Evolutionary conservation across 2,329 filamentous ascomycete genomes (phyloP).

Genomic region (Fusarium ambrosium): DNA sequence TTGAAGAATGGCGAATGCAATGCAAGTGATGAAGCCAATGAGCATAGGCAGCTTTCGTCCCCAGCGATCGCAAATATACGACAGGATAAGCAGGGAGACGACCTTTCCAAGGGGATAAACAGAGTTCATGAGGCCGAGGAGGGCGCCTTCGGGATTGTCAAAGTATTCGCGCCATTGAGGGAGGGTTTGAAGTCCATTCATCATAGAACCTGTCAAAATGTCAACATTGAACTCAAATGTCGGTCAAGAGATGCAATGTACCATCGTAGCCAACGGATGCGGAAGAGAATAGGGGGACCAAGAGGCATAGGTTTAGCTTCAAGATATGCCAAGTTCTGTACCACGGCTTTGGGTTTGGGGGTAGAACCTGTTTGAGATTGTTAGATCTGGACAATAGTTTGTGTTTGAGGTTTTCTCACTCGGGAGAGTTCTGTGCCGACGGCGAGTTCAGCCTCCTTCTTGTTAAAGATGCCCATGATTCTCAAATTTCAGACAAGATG

Average conservation of each 20-base stretch:
- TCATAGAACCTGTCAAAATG: conserved; percentile 50
- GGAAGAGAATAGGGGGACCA: background rate
- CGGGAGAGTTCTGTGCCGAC: background rate
- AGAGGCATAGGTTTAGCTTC: conserved; percentile 1
- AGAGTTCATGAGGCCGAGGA: conserved; percentile 54
- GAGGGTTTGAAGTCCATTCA: conserved; percentile 60
- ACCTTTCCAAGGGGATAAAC: conserved; percentile 56
- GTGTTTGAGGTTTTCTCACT: background rate
- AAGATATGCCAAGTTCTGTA: background rate
- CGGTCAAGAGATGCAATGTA: background rate
- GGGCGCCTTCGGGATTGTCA: conserved; percentile 49
- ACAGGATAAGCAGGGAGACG: conserved; percentile 51
- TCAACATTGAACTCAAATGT: background rate
- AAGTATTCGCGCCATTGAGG: conserved; percentile 57
- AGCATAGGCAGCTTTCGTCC: conserved; percentile 56
- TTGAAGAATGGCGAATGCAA: background rate
- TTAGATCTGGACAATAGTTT: background rate
- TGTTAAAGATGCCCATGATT: conserved; percentile 2
- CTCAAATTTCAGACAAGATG: background rate
- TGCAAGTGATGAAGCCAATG: conserved; percentile 41
- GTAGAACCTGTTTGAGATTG: background rate
- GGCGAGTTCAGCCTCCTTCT: background rate
- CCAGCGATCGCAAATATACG: conserved; percentile 52
- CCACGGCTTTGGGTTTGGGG: background rate
- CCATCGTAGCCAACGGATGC: background rate